Base-by-base conservation (phyloP, 345 rosid genomes). In the Litchi chinensis region DNA sequence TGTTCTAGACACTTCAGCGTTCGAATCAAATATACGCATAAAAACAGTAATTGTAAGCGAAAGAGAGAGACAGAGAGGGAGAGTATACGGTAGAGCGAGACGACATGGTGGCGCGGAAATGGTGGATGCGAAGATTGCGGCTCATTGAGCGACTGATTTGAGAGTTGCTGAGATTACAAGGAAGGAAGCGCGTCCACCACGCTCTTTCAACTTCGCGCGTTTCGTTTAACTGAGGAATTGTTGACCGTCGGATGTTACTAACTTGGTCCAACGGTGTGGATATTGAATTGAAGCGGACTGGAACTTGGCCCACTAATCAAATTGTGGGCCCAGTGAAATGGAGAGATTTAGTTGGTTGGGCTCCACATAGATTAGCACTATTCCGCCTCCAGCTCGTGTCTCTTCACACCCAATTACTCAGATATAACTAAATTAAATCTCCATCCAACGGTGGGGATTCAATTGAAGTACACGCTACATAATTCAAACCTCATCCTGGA, bases 21-120 rank as follows among this genome's bases (percentile, higher is more conserved):
- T 32, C 37, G 37, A 32, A 32, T 32, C 37, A 43, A 12, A 9
- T 32, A 43, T 24, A 24, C 6, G 5, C 2, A 65, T 2, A 54
- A 71, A 5, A 18, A 57, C 24, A 57, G n/a, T 12, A n/a, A 32
- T 2, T n/a, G 22, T 9, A 11, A 19, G 62, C 21, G 3, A 32
- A 3, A 32, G 37, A 32, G 3, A 0, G n/a, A 44, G 21, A 44
- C 26, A 56, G 63, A 44, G 72, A 18, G 54, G 57, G 43, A 52
- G 63, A 76, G 64, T 54, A 75, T 84, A 94, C 98, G 70, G 79
- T 84, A 70, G 86, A 65, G 50, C 83, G 93, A 80, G 77, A 81
- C 8, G 91, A 76, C 95, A 91, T 90, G 79, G 88, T 46, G 63
- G 70, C 65, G 62, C 67, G 10, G 48, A 76, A 21, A 32, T 52